phyloP scores from a whole-genome alignment of 2,329 filamentous ascomycete genomes.

The Pseudopithomyces chartarum region DNA sequence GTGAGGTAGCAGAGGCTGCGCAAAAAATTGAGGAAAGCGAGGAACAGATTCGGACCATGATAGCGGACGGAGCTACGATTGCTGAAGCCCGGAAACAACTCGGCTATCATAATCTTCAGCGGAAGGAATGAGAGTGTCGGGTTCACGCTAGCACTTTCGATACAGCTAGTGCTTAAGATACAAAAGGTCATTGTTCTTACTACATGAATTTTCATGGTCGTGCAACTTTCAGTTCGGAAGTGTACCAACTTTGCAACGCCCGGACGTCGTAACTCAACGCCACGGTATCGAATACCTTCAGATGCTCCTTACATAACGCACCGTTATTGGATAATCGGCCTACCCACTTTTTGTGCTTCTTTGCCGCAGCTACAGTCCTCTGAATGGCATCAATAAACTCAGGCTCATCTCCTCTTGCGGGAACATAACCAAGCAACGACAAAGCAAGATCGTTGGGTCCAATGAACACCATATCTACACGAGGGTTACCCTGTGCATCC shows the following conservation, averaged over 20 bases:
- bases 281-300: conserved; percentile 50
- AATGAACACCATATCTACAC: conserved; percentile 68
- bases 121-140: too few relatives aligned
- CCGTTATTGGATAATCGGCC: conserved; percentile 57
- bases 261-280: conserved; percentile 54
- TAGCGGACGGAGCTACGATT: too few relatives aligned
- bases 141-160: too few relatives aligned
- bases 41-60: too few relatives aligned
- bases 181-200: too few relatives aligned
- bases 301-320: conserved; percentile 45
- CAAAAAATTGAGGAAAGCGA: too few relatives aligned
- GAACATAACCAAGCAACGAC: conserved; percentile 61
- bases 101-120: too few relatives aligned
- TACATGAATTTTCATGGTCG: too few relatives aligned
- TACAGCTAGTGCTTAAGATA: too few relatives aligned
- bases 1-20: too few relatives aligned
- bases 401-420: conserved; percentile 58
- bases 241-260: conserved; percentile 59
- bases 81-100: too few relatives aligned
- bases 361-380: conserved; percentile 57
- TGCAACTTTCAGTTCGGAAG: conserved; percentile 24
- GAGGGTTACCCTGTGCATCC: too few relatives aligned
- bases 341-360: conserved; percentile 68
- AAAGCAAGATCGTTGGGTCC: conserved; percentile 68
- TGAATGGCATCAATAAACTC: conserved; percentile 64